Evolutionary conservation across 2,329 filamentous ascomycete genomes (phyloP), one percentile per base, ranked within the genome.

Genomic region (Arthroderma sp.): DNA sequence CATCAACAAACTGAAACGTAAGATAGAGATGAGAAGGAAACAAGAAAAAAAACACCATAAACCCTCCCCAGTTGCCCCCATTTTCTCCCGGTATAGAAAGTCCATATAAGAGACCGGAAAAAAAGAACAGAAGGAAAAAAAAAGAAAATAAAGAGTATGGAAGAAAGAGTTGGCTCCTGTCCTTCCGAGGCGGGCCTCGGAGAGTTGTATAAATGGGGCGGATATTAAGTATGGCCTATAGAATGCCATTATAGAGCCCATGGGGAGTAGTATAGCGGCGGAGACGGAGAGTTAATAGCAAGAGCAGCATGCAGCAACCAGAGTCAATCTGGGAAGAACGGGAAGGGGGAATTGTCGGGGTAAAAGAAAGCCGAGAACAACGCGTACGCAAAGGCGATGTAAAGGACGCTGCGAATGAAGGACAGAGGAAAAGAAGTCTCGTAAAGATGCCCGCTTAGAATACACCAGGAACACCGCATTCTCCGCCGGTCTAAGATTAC

Each of bases 11-110:
- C 15, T 47, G 57, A 48, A 49, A 48, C 48, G 54, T 46, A 51
- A 48, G 48, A 55, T 43, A 45, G 42, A 49, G 42, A 40, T 43
- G 51, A 34, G 38, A 43, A 29, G 29, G 31, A 52, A 48, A 48
- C 54, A 43, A 44, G 49, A n/a, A 51, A 45, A 56, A 55, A 54
- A 56, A 61, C 55, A 56, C 59, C 58, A 58, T 59, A 58, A 53
- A 55, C 47, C 42, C 40, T 44, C 44, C 38, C 39, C 39, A 38
- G 32, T 11, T 9, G 11, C 11, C 40, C 40, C 43, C 43, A 45
- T 45, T 31, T 45, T 39, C 22, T 45, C 29, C 31, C 42, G 28
- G 42, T 27, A 37, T 44, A 37, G 32, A 34, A 30, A 45, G 11
- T 32, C 22, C 31, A 38, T 39, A 36, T 41, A 32, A 22, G 22